Evolutionary conservation across 2,329 filamentous ascomycete genomes (phyloP).

Genomic region (Xylariaceae sp.): DNA sequence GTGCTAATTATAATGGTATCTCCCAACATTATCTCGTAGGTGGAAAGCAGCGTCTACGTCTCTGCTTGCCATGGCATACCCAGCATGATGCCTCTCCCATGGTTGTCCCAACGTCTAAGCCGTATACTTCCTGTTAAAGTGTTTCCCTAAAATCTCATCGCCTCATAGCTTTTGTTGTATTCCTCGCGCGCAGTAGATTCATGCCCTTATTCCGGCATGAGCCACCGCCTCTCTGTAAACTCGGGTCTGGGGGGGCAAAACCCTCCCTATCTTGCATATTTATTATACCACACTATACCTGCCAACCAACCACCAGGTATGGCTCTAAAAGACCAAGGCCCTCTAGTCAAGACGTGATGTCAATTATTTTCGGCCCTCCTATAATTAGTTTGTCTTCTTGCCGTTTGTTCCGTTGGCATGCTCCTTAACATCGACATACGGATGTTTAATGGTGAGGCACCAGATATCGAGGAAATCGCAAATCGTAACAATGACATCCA

Average conservation of each 20-base stretch:
- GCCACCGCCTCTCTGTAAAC: too few species aligned
- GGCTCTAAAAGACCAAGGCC: too few species aligned
- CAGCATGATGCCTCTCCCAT: neutral
- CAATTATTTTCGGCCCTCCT: neutral
- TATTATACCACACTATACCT: too few species aligned
- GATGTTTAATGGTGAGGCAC: slow-evolving; percentile 97
- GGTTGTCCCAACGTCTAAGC: neutral
- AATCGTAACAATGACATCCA: slow-evolving; percentile 96
- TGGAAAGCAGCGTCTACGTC: neutral
- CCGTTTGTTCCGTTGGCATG: slow-evolving; percentile 37
- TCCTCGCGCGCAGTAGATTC: too few species aligned
- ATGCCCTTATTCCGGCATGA: too few species aligned
- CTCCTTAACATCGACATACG: slow-evolving; percentile 56
- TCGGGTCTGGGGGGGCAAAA: too few species aligned
- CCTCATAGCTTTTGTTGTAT: too few species aligned
- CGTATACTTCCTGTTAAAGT: too few species aligned
- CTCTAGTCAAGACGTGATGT: neutral
- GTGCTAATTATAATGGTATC: slow-evolving; percentile 6
- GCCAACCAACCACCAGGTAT: too few species aligned
- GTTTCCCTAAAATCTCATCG: too few species aligned
- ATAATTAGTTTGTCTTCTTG: slow-evolving; percentile 46
- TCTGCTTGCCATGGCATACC: neutral
- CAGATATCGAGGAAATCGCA: slow-evolving; percentile 98
- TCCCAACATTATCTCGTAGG: neutral
- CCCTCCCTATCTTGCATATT: too few species aligned